A percentile compares a stretch with the other conserved stretches of the same genome.
Evolutionary conservation across 2,329 filamentous ascomycete genomes (phyloP).

Genomic region (Colletotrichum sublineola): DNA sequence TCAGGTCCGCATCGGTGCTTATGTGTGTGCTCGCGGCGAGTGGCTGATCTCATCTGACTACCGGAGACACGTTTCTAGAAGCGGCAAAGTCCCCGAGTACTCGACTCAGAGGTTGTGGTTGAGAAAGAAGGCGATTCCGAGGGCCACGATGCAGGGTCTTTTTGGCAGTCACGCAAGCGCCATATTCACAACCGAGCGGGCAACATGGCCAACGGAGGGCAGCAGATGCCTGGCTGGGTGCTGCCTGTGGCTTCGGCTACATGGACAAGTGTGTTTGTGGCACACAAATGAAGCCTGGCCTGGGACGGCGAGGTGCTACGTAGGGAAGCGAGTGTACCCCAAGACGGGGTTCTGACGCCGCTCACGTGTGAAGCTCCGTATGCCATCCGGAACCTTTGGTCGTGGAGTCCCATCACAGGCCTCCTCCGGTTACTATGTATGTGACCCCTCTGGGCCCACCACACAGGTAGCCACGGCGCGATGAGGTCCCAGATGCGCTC

Average conservation of each 20-base stretch:
- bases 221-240: conserved; percentile 2
- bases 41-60: conserved; percentile 35
- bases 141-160: conserved; percentile 13
- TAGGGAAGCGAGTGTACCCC: conserved; percentile 2
- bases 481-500: too few species aligned
- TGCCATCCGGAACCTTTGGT: background rate
- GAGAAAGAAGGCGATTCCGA: conserved; percentile 11
- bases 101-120: conserved; percentile 9
- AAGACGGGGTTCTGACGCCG: conserved; percentile 7
- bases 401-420: conserved; percentile 20
- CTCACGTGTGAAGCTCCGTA: background rate
- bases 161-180: background rate
- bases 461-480: background rate
- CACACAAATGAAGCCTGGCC: conserved; percentile 7
- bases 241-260: background rate
- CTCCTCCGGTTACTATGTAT: background rate
- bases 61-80: conserved; percentile 32
- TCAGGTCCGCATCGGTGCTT: conserved; percentile 29
- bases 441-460: conserved; percentile 16
- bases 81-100: conserved; percentile 24
- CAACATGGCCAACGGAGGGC: background rate
- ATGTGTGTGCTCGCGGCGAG: conserved; percentile 5
- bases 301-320: conserved; percentile 6
- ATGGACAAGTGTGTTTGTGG: conserved; percentile 15
- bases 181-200: too few species aligned